Base-by-base conservation (phyloP, 495 filamentous ascomycete species). In the Tetracladium setigerum region DNA sequence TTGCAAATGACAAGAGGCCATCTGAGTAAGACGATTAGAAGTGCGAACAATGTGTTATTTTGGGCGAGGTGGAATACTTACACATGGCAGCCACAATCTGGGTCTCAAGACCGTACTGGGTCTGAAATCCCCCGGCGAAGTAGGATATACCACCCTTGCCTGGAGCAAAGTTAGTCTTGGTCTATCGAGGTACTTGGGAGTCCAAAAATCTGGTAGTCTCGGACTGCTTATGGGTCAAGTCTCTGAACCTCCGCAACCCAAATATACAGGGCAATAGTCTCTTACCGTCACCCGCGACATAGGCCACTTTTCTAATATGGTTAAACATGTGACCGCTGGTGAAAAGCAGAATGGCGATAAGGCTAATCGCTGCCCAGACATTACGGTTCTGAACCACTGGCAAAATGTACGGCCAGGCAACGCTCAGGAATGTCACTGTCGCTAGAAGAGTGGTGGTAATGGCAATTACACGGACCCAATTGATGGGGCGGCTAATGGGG, bases 251-350 rank as follows among this genome's bases (percentile, higher is more conserved):
- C 7, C 22, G 7, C 22, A 27, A 3, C 22, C 22, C 22, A 27
- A 27, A 7, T 27, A 7, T 7, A 27, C 22, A 27, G 7, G 22
- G 3, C 7, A 27, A 27, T 27, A 27, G 7, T 27, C 22, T 27
- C 22, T 27, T 27, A 27, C 22, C 88, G 66, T 97, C 83, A 16
- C 82, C 86, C 31, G 81, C 79, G 38, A 97, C 87, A 59, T 99
- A 99, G n/a, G 92, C 91, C 0, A 92, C 89, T 59, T 89, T 89
- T 46, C 92, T 77, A 61, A 99, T 99, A 56, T 97, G 92, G 66
- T 97, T 97, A 76, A 90, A 99, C 92, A 99, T 98, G 62, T 97
- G 89, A 12, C 94, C 92, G 53, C 83, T 89, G 30, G 87, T 97
- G 69, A 99, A 99, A 30, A 99, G 70, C 35, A 99, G 79, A 48